Evolutionary conservation across 257 asterid species (phyloP), one percentile per base, ranked within the genome.

Genomic region (Coffea canephora): DNA sequence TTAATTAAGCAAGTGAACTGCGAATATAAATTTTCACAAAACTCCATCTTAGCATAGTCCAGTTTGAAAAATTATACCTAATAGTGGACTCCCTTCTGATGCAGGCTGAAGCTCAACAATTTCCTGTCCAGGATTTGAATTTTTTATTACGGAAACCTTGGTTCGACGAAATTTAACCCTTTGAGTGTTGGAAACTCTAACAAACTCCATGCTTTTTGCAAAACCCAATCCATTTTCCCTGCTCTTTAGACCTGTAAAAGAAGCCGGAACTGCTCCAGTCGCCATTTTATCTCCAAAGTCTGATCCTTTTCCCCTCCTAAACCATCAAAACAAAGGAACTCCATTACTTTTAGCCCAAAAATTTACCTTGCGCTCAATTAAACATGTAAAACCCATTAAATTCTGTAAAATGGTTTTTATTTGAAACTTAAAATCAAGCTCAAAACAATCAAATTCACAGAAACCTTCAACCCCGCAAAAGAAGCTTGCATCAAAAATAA

Each of bases 81-180:
- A 86, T 41, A 96, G 88, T 25, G 84, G 93, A 86, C 99, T 96
- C 83, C 98, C 99, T 79, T 87, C 97, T 48, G 98, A 94, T 46
- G 97, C 99, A 81, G 95, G 94, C 89, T 91, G 92, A 75, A 96
- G 93, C 79, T 92, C 94, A 79, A 88, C 97, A 76, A 97, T 95
- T 59, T 95, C 97, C n/a, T 89, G 87, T 72, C 92, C 92, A 49
- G 94, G 91, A 76, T 83, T 92, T 39, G 97, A 92, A 82, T 88
- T 94, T 79, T 87, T 89, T 79, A 96, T 88, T 83, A 87, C 90
- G 57, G 88, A 86, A 81, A 92, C 89, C 89, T 87, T 90, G 41
- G 86, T 84, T 76, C 93, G 87, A 49, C 91, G 87, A 81, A 87
- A 92, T 81, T 89, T 92, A 75, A 91, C 87, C 91, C 93, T 89